Conservation (phyloP, 2,329 filamentous ascomycete genomes). For the Fusarium sororula region DNA sequence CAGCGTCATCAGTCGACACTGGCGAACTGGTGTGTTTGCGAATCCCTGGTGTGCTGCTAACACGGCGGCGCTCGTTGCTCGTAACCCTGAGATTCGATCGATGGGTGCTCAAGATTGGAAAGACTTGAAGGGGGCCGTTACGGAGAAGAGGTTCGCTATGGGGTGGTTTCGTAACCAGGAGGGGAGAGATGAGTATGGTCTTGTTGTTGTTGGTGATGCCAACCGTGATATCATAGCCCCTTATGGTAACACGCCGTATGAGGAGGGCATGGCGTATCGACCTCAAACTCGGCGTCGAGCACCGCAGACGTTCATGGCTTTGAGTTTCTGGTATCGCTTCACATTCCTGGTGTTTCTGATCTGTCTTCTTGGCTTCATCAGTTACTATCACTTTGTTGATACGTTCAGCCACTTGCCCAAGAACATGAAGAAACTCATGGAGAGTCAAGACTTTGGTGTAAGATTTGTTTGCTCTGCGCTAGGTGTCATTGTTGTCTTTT, state of each 20-base stretch:
- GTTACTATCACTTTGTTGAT: slow-evolving; percentile 49
- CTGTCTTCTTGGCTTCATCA: slow-evolving; percentile 48
- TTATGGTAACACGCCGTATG: slow-evolving; percentile 19
- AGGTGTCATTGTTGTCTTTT: slow-evolving; percentile 53
- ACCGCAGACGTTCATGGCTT: slow-evolving; percentile 47
- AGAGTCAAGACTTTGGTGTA: slow-evolving; percentile 53
- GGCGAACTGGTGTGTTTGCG: slow-evolving; percentile 33
- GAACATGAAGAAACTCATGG: slow-evolving; percentile 48
- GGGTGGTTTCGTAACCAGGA: slow-evolving; percentile 21
- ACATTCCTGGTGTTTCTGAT: slow-evolving; percentile 46
- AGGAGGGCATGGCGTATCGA: slow-evolving; percentile 6
- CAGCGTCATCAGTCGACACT: slow-evolving; percentile 27
- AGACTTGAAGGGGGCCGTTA: slow-evolving; percentile 13
- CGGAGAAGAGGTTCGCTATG: slow-evolving; percentile 25
- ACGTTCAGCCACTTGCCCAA: slow-evolving; percentile 36
- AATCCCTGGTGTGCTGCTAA: slow-evolving; percentile 35
- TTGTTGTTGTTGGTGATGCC: slow-evolving; percentile 12
- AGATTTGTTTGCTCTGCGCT: slow-evolving; percentile 54
- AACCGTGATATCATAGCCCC: background rate
- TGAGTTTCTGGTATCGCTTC: slow-evolving; percentile 49
- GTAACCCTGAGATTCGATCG: slow-evolving; percentile 29
- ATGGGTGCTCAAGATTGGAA: slow-evolving; percentile 23
- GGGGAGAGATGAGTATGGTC: slow-evolving; percentile 28
- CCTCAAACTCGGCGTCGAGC: slow-evolving; percentile 9
- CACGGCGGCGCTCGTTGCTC: slow-evolving; percentile 30